Base-by-base conservation (phyloP, 1,284 basidiomycete genomes). In the Pseudozyma pruni region DNA sequence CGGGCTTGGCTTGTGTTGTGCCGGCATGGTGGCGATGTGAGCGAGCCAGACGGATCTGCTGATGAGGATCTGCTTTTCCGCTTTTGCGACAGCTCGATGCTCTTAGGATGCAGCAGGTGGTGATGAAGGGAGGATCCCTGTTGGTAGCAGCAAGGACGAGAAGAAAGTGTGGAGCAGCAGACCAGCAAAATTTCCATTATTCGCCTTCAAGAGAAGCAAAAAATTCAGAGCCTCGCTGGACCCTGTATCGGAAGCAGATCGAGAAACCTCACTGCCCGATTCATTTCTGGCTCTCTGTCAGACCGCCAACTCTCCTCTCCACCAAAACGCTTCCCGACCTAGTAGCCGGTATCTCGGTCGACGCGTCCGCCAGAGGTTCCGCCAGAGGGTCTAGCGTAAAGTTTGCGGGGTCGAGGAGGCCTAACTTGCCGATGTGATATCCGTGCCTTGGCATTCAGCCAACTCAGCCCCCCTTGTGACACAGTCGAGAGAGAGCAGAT, bases 341-440 rank as follows among this genome's bases (percentile, higher is more conserved):
- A 60, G 44, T 67, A 67, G 52, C 63, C n/a, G n/a, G n/a, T n/a
- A n/a, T n/a, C n/a, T n/a, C 63, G 63, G 38, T 40, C 8, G 38
- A 56, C 45, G 35, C 48, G 42, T 46, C 56, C 57, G 64, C 64
- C 31, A 68, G 57, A 68, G 45, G 47, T 59, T 67, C 57, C 57
- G 56, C 63, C 41, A 67, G 63, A 19, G 1, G 8, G 17, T 39
- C 63, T 67, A 56, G 63, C 57, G 63, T 60, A 67, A 60, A 52
- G 63, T 41, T 31, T 48, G 16, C 14, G 19, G 35, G 22, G 43
- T 20, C 50, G 20, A 37, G 20, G 13, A 8, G 29, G 17, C 14
- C 8, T 33, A n/a, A 33, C 11, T 56, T 51, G 60, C 60, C 60
- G 60, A 48, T 29, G 38, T 56, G 54, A 56, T 63, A 63, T 56